Evolutionary conservation across 2,329 filamentous ascomycete species (phyloP).

Genomic region (Sarocladium kiliense): DNA sequence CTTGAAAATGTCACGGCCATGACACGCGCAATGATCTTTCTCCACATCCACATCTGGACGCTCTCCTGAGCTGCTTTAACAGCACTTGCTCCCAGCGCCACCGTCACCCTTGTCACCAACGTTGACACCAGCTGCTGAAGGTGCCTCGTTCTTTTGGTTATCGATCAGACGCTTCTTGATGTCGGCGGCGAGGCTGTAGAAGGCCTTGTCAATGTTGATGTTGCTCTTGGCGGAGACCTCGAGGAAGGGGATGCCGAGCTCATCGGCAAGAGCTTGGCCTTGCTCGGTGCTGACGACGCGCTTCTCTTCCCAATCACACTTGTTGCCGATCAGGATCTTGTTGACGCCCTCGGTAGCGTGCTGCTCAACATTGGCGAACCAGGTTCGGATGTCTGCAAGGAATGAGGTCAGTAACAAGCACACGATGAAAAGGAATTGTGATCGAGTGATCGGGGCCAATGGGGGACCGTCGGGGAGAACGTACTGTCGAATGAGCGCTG

Average conservation of each 20-base stretch:
- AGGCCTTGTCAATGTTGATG: slow-evolving; percentile 99
- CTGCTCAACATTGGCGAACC: slow-evolving; percentile 98
- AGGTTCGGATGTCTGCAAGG: slow-evolving; percentile 84
- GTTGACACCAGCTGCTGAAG: slow-evolving; percentile 56
- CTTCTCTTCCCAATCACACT: slow-evolving; percentile 99
- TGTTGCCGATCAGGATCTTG: slow-evolving; percentile 99
- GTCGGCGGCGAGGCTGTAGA: slow-evolving; percentile 89
- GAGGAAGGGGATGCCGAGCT: slow-evolving; percentile 95
- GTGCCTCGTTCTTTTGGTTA: slow-evolving; percentile 71
- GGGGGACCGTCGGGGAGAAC: slow-evolving; percentile 23
- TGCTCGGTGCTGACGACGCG: slow-evolving; percentile 88
- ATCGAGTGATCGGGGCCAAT: neutral
- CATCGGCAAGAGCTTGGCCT: slow-evolving; percentile 88
- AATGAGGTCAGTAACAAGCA: neutral
- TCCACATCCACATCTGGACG: neutral
- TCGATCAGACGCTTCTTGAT: slow-evolving; percentile 99
- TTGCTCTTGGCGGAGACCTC: slow-evolving; percentile 98
- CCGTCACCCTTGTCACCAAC: slow-evolving; percentile 59
- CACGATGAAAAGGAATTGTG: too few species aligned
- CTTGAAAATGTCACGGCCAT: neutral
- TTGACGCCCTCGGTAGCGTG: slow-evolving; percentile 98
- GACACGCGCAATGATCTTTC: neutral
- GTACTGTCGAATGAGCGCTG: slow-evolving; percentile 92
- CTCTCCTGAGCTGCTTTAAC: slow-evolving; percentile 42
- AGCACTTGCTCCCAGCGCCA: slow-evolving; percentile 65